A percentile compares a stretch with the other conserved stretches of the same genome.
Evolutionary conservation across 768 basidiomycete species (phyloP).

Genomic region (Pisolithus orientalis): DNA sequence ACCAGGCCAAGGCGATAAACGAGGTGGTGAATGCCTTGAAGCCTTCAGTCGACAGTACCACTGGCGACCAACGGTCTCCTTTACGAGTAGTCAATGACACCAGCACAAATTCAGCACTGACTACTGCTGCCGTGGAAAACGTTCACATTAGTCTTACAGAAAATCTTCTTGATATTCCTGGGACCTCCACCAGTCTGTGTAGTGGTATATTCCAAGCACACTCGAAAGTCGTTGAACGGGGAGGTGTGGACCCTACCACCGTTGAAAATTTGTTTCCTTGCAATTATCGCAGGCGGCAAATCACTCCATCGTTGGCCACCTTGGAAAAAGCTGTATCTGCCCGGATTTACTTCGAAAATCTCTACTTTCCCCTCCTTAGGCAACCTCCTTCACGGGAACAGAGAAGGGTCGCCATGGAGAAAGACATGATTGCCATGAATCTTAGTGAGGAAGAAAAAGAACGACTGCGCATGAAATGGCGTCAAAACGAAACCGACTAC

Average conservation of each 20-base stretch:
- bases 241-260: slow-evolving; percentile 33
- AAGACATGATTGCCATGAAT: slow-evolving; percentile 72
- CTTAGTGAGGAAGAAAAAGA: slow-evolving; percentile 68
- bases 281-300: slow-evolving; percentile 42
- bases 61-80: slow-evolving; percentile 35
- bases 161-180: slow-evolving; percentile 49
- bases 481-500: slow-evolving; percentile 84
- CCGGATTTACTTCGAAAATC: slow-evolving; percentile 90
- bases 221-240: slow-evolving; percentile 58
- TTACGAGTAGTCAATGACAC: slow-evolving; percentile 78
- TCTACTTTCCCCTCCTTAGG: slow-evolving; percentile 81
- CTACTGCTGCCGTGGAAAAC: slow-evolving; percentile 72
- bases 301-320: slow-evolving; percentile 84
- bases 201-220: slow-evolving; percentile 56
- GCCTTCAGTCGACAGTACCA: slow-evolving; percentile 40
- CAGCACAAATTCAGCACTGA: slow-evolving; percentile 63
- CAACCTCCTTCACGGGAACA: slow-evolving; percentile 83
- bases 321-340: slow-evolving; percentile 91
- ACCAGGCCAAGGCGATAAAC: slow-evolving; percentile 68
- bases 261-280: slow-evolving; percentile 23
- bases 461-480: slow-evolving; percentile 66
- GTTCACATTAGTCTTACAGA: slow-evolving; percentile 39
- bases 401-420: slow-evolving; percentile 80
- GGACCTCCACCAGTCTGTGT: slow-evolving; percentile 58
- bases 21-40: slow-evolving; percentile 69